A percentile compares a stretch with the other conserved stretches of the same genome.
Evolutionary conservation across 2,329 filamentous ascomycete species (phyloP).

Genomic region (Keithomyces neogunnii): DNA sequence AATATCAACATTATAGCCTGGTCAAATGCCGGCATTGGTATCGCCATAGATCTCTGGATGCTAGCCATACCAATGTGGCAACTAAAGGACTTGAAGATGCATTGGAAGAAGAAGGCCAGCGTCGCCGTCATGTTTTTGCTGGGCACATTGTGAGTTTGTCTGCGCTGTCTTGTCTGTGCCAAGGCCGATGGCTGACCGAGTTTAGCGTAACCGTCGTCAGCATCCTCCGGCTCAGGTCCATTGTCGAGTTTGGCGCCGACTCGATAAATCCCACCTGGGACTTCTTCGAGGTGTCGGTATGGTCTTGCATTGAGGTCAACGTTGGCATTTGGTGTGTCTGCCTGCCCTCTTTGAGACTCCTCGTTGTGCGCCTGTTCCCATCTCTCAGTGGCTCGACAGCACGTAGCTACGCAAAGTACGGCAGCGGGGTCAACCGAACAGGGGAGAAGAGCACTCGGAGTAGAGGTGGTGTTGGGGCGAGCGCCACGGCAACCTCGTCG

Average conservation of each 20-base stretch:
- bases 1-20: conserved; percentile 27
- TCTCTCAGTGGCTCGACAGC: neutral
- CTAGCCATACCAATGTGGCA: conserved; percentile 29
- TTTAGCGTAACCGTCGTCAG: conserved; percentile 16
- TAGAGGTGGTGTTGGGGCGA: neutral
- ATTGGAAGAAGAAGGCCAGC: conserved; percentile 28
- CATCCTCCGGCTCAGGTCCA: conserved; percentile 13
- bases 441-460: neutral
- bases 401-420: neutral
- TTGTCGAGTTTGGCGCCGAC: conserved; percentile 12
- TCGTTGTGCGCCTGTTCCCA: conserved; percentile 11
- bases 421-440: neutral
- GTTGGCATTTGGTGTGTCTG: conserved; percentile 13
- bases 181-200: neutral
- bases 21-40: conserved; percentile 29
- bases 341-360: conserved; percentile 16
- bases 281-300: conserved; percentile 14
- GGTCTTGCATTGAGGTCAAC: conserved; percentile 19
- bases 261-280: conserved; percentile 17
- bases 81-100: conserved; percentile 20
- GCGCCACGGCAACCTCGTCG: neutral
- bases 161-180: neutral
- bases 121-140: conserved; percentile 31
- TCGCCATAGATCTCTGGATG: conserved; percentile 30
- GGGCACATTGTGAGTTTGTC: conserved; percentile 23